phyloP scores from a whole-genome alignment of 305 asterid genomes.

The Nicotiana rustica region DNA sequence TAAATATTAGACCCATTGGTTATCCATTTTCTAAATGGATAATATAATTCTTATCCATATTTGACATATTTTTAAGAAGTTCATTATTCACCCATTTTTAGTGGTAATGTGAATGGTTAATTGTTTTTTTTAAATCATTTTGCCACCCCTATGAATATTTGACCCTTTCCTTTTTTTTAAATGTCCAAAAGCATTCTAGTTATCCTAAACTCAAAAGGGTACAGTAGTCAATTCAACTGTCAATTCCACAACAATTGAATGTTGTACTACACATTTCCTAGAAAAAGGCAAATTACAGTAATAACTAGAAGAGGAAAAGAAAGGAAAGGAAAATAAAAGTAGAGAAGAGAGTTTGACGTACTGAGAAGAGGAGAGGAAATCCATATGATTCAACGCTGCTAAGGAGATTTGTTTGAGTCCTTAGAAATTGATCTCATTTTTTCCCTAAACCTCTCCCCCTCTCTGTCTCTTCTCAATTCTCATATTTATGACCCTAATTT shows the following conservation, averaged over 20 bases:
- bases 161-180: too few relatives aligned
- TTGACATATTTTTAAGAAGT: too few relatives aligned
- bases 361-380: slow-evolving; percentile 9
- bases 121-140: too few relatives aligned
- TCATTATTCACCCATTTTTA: too few relatives aligned
- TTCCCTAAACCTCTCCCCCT: not conserved
- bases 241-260: not conserved
- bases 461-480: slow-evolving; percentile 23
- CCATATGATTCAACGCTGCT: slow-evolving; percentile 4
- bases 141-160: too few relatives aligned
- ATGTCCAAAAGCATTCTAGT: too few relatives aligned
- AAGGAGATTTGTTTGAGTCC: slow-evolving; percentile 2
- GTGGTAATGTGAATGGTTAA: too few relatives aligned
- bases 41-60: too few relatives aligned
- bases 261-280: too few relatives aligned
- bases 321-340: not conserved
- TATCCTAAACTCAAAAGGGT: not conserved
- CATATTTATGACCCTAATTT: slow-evolving; percentile 1
- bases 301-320: not conserved
- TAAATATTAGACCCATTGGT: too few relatives aligned
- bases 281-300: not conserved
- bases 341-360: not conserved
- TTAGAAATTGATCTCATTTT: slow-evolving; percentile 19
- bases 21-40: too few relatives aligned
- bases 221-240: too few relatives aligned